Base-by-base conservation (phyloP, 805 yeast genomes). In the Candida odintsovae region DNA sequence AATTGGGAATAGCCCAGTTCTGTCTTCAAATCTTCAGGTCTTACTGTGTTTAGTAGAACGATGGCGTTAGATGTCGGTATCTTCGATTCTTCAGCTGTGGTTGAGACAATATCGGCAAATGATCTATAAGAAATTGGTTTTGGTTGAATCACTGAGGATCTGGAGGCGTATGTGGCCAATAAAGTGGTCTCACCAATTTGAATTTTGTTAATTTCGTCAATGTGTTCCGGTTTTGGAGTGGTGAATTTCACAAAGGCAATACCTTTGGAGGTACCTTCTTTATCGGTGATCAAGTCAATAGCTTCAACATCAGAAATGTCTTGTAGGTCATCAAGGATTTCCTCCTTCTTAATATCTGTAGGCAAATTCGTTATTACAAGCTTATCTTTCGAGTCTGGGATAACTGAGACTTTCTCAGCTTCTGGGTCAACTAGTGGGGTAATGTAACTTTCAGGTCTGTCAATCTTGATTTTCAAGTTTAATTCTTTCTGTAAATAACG, bases 31-130 rank as follows among this genome's bases (percentile, higher is more conserved):
- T 86, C 95, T 31, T 79, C 78, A 1, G 83, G 75, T 3, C 83
- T 75, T 1, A 87, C 72, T 40, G 80, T 68, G 57, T 90, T 90
- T 33, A 86, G 61, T 4, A 90, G 64, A 46, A 84, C 80, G 8
- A 90, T 58, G 1, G 86, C 88, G 15, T 61, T 71, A 0, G 81
- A 63, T 35, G 57, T 58, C 13, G 12, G 31, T 4, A 29, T 31
- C 8, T 26, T 39, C 3, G 31, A 11, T 40, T 37, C 33, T 12
- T 29, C 10, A n/a, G 23, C 10, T 16, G 40, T 47, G 1, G 50
- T 42, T 15, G 26, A 16, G 4, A 53, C 61, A 23, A 58, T 33
- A 16, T 51, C 44, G 2, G 56, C 37, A 21, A 60, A 39, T 7
- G 55, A 33, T 57, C 67, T 56, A 48, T 51, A 56, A 40, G 59